These are phyloP conservation scores for Stagonosporopsis chrysanthemi DNA, from an alignment of 2,329 filamentous ascomycete genomes.

Conservation along the genomic window DNA sequence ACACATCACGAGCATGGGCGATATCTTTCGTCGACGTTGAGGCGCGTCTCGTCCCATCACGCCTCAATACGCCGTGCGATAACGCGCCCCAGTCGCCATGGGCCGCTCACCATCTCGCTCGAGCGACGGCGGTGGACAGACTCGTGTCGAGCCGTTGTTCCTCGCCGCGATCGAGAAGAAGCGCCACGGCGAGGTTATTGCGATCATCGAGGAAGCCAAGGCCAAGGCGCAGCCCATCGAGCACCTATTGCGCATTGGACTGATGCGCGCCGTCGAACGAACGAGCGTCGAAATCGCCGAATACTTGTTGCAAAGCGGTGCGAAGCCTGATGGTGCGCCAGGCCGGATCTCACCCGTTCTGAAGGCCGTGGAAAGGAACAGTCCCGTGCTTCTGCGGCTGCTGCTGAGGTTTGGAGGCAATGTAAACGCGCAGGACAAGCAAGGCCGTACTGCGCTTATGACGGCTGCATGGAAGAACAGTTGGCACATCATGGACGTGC, in stretches of 20 bases:
- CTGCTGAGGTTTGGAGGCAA: slow-evolving; percentile 44
- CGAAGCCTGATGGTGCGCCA: slow-evolving; percentile 45
- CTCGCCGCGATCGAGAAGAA: slow-evolving; percentile 47
- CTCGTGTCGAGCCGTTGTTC: slow-evolving; percentile 45
- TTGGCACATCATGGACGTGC: slow-evolving; percentile 45
- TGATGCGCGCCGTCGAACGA: slow-evolving; percentile 47
- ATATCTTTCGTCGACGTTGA: slow-evolving; percentile 15
- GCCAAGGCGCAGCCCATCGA: slow-evolving; percentile 41
- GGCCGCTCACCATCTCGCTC: slow-evolving; percentile 46
- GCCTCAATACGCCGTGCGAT: slow-evolving; percentile 1
- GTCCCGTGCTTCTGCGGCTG: slow-evolving; percentile 40
- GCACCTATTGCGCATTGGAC: slow-evolving; percentile 47
- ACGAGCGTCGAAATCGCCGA: slow-evolving; percentile 41
- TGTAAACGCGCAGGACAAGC: slow-evolving; percentile 46
- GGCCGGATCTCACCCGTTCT: slow-evolving; percentile 42
- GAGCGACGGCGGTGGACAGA: slow-evolving; percentile 44
- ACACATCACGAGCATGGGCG: slow-evolving; percentile 21
- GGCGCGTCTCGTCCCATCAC: slow-evolving; percentile 10
- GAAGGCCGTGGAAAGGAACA: slow-evolving; percentile 40
- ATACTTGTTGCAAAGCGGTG: slow-evolving; percentile 44
- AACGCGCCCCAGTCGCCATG: slow-evolving; percentile 30
- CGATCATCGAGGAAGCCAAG: slow-evolving; percentile 47
- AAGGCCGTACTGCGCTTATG: slow-evolving; percentile 49
- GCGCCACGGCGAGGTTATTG: slow-evolving; percentile 39
- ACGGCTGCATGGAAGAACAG: slow-evolving; percentile 47